Percentiles rank a stretch among this genome's conserved stretches.
Evolutionary conservation across 495 filamentous ascomycete species (phyloP).

Genomic region (Ascodesmis nigricans): DNA sequence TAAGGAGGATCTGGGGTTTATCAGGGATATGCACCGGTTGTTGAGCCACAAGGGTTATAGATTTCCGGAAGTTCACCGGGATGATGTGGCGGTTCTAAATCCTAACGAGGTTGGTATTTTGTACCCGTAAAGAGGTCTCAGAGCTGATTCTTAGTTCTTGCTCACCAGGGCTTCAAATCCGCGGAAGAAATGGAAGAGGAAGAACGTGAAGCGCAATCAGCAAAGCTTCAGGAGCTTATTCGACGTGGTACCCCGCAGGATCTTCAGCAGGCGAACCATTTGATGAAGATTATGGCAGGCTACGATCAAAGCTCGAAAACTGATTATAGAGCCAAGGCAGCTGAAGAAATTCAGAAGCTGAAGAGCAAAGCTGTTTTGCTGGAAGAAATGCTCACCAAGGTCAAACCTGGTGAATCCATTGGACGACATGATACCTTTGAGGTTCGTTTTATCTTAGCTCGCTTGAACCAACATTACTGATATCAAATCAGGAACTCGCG

Average conservation of each 20-base stretch:
- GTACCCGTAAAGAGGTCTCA: neutral
- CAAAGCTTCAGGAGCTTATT: constrained; percentile 92
- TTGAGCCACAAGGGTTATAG: constrained; percentile 90
- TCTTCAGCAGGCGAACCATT: constrained; percentile 78
- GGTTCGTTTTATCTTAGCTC: constrained; percentile 24
- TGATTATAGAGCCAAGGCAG: constrained; percentile 91
- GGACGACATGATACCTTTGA: constrained; percentile 85
- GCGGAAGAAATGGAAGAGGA: constrained; percentile 99
- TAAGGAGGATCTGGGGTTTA: constrained; percentile 89
- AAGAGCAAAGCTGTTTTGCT: constrained; percentile 79
- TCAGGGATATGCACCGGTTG: constrained; percentile 91
- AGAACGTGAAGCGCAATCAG: constrained; percentile 79
- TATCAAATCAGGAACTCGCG: constrained; percentile 47
- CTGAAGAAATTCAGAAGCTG: constrained; percentile 80
- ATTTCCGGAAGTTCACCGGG: constrained; percentile 73
- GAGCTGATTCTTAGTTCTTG: constrained; percentile 1
- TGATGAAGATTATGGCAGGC: constrained; percentile 99
- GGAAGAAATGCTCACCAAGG: constrained; percentile 76
- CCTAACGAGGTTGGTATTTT: constrained; percentile 65
- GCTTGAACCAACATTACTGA: constrained; percentile 3
- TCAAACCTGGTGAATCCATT: constrained; percentile 61
- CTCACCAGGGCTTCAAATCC: constrained; percentile 61
- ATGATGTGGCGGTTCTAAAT: constrained; percentile 93
- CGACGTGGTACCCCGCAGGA: constrained; percentile 76
- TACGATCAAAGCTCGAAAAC: constrained; percentile 88